phyloP scores from a whole-genome alignment of 208 protist genomes.

The Trichomonas tenax region DNA sequence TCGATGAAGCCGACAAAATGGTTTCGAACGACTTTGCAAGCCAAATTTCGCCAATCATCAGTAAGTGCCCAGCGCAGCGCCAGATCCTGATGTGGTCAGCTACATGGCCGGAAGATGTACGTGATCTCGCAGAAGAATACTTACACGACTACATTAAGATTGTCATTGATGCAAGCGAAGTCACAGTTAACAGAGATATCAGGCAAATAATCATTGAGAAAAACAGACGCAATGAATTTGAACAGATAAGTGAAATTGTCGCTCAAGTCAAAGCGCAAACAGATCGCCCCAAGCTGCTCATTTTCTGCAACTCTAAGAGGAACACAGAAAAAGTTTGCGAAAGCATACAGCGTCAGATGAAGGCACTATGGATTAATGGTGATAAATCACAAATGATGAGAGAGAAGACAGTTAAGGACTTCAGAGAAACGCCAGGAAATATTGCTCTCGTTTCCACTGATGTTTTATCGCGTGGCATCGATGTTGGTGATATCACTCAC shows the following conservation, averaged over 20 bases:
- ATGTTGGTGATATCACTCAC: constrained; percentile 52
- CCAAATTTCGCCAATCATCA: constrained; percentile 26
- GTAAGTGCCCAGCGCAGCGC: constrained; percentile 35
- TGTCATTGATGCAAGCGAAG: constrained; percentile 30
- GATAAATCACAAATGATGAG: not conserved
- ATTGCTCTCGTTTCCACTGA: constrained; percentile 57
- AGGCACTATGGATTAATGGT: not conserved
- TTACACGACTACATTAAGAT: constrained; percentile 43
- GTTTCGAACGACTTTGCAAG: constrained; percentile 49
- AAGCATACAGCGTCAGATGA: not conserved
- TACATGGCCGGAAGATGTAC: constrained; percentile 95
- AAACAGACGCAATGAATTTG: not conserved
- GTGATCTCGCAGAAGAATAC: constrained; percentile 65
- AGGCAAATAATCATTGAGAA: not conserved
- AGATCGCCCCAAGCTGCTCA: not conserved
- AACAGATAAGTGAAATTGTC: not conserved
- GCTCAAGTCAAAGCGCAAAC: not conserved
- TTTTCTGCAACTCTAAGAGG: not conserved
- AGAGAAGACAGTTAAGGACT: not conserved
- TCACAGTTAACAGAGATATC: not conserved
- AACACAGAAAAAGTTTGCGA: not conserved
- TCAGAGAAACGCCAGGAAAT: not conserved
- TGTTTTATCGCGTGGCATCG: constrained; percentile 44
- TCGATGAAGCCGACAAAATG: constrained; percentile 72
- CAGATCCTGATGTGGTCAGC: constrained; percentile 97